Base-by-base conservation (phyloP, 2,329 filamentous ascomycete species). In the Simplicillium sp. region DNA sequence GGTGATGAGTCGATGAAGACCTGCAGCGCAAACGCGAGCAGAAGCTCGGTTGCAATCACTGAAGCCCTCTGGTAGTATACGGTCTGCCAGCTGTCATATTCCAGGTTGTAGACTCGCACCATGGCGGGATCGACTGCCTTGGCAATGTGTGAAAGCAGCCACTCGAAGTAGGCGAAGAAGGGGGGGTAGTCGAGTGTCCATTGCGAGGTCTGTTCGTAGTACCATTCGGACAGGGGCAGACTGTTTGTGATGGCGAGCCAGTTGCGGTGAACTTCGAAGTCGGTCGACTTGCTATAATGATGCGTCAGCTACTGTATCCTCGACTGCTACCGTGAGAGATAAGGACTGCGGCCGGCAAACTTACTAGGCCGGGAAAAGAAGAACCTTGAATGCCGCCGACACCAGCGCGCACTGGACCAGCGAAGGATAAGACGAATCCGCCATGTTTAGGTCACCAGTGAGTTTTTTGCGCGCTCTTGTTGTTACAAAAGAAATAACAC, bases 181-280 rank as follows among this genome's bases (percentile, higher is more conserved):
- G 92, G 92, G 28, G 92, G 92, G 59, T 98, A 98, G 67, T 98
- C 92, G 56, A 98, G 82, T 0, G 92, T 98, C 92, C 92, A 98
- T 87, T 97, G 87, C 44, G 92, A 98, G 2, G 89, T 95, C 66
- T 89, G 84, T 71, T 98, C 92, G 58, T 83, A 89, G 65, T 98
- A 98, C 92, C 92, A 98, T 51, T 94, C 73, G 61, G 84, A 80
- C 38, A 89, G 65, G 3, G 90, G 86, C 15, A 97, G 73, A 46
- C 85, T 94, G 64, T 95, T 74, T 4, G 92, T 97, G 52, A 97
- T 87, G 48, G 92, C 92, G 33, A 98, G 80, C 92, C 92, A 98
- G 69, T 98, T 98, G 50, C 92, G 82, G 65, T 98, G 92, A 41
- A 98, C 92, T 64, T 98, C 92, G 55, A 98, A 98, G 62, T 98